Percentiles rank a stretch among this genome's conserved stretches.
phyloP scores from a whole-genome alignment of 164 flowering plant species.

The Paratinospora sagittata region DNA sequence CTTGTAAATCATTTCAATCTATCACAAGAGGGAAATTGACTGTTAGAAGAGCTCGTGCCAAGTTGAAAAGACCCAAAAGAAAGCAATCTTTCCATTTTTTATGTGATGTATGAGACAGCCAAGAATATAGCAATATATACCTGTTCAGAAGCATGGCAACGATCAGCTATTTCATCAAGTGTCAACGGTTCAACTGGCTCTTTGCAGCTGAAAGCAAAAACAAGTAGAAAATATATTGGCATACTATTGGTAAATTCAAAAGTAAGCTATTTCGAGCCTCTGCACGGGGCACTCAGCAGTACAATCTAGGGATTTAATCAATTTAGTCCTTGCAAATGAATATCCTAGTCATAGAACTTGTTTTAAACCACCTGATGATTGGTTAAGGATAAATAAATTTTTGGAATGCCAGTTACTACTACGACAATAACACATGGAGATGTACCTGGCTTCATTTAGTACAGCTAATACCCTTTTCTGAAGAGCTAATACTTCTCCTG shows the following conservation, averaged over 20 bases:
- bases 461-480: slow-evolving; percentile 88
- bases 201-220: slow-evolving; percentile 57
- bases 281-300: not conserved
- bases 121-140: slow-evolving; percentile 26
- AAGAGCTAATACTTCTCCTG: slow-evolving; percentile 92
- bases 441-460: slow-evolving; percentile 84
- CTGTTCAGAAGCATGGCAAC: slow-evolving; percentile 81
- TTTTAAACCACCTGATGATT: not conserved
- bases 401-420: not conserved
- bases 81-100: not conserved
- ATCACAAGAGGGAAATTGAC: slow-evolving; percentile 14
- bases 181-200: slow-evolving; percentile 89
- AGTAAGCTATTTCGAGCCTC: too few species aligned
- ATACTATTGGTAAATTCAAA: not conserved
- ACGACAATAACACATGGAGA: not conserved
- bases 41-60: not conserved
- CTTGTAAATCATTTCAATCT: slow-evolving; percentile 98
- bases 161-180: slow-evolving; percentile 85
- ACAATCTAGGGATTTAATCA: not conserved
- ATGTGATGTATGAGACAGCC: not conserved
- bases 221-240: not conserved
- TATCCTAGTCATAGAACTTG: not conserved
- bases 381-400: too few species aligned
- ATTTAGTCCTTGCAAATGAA: not conserved
- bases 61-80: not conserved